A percentile compares a stretch with the other conserved stretches of the same genome.
phyloP scores from a whole-genome alignment of 1,139 yeast species.

The Lodderomyces pseudojiufengensis region DNA sequence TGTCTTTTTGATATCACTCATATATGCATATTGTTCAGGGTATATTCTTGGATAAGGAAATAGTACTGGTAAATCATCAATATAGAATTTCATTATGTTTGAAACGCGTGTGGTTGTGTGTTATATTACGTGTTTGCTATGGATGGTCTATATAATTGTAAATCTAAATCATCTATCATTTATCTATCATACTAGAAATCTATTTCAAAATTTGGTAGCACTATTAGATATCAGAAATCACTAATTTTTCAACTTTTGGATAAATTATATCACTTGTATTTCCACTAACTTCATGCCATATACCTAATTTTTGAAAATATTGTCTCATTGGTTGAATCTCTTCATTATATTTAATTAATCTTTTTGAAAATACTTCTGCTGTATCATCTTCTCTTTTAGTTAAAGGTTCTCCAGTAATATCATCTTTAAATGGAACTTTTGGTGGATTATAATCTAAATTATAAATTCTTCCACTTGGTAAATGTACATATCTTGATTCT shows the following conservation, averaged over 20 bases:
- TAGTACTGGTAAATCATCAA: conserved; percentile 91
- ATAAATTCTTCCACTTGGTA: conserved; percentile 81
- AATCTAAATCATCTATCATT: no score
- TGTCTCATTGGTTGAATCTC: conserved; percentile 63
- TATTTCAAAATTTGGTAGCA: conserved; percentile 17
- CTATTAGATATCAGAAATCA: conserved; percentile 19
- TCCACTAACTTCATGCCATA: conserved; percentile 61
- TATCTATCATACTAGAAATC: no score
- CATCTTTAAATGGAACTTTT: conserved; percentile 73
- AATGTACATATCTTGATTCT: conserved; percentile 81
- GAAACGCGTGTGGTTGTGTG: background rate
- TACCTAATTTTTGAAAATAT: conserved; percentile 51
- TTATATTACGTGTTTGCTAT: no score
- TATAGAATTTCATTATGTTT: conserved; percentile 59
- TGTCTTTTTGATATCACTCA: conserved; percentile 92
- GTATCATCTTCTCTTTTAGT: conserved; percentile 80
- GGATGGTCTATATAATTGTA: no score
- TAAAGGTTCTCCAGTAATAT: conserved; percentile 83
- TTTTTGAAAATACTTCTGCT: conserved; percentile 58
- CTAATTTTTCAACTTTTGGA: conserved; percentile 56
- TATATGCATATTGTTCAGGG: conserved; percentile 97
- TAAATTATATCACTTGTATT: conserved; percentile 79
- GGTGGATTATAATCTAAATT: conserved; percentile 89
- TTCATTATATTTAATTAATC: conserved; percentile 61
- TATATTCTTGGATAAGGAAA: conserved; percentile 97